Percentiles rank a stretch among this genome's conserved stretches.
Evolutionary conservation across 1,284 basidiomycete species (phyloP).

Genomic region (Lentinus polychrous): DNA sequence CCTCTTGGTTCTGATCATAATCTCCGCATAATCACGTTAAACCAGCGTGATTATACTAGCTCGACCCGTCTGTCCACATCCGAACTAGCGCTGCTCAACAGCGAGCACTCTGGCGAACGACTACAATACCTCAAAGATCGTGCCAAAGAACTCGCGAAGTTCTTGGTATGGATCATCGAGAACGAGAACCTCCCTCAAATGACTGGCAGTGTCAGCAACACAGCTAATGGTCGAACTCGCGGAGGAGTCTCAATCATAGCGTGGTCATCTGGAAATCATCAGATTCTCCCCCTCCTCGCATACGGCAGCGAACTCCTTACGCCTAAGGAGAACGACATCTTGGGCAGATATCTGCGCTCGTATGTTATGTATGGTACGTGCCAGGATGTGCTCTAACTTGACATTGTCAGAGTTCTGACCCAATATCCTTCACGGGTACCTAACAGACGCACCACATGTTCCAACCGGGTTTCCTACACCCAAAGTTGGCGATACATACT

Average conservation of each 20-base stretch:
- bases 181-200: not conserved
- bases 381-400: not conserved
- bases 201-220: not conserved
- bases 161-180: slow-evolving; percentile 1
- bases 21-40: not conserved
- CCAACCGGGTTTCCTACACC: too few relatives aligned
- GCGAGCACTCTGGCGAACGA: not conserved
- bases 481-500: too few relatives aligned
- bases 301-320: not conserved
- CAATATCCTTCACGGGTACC: not conserved
- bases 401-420: not conserved
- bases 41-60: not conserved
- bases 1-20: not conserved
- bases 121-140: not conserved
- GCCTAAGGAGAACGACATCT: not conserved
- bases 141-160: slow-evolving; percentile 1
- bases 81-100: not conserved
- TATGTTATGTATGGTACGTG: slow-evolving; percentile 3
- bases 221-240: not conserved
- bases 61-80: not conserved
- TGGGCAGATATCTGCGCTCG: not conserved
- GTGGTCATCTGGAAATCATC: slow-evolving; percentile 2
- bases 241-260: not conserved
- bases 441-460: not conserved
- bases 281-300: not conserved